Evolutionary conservation across 2,329 filamentous ascomycete species (phyloP).

Genomic region (Diaporthe citri): DNA sequence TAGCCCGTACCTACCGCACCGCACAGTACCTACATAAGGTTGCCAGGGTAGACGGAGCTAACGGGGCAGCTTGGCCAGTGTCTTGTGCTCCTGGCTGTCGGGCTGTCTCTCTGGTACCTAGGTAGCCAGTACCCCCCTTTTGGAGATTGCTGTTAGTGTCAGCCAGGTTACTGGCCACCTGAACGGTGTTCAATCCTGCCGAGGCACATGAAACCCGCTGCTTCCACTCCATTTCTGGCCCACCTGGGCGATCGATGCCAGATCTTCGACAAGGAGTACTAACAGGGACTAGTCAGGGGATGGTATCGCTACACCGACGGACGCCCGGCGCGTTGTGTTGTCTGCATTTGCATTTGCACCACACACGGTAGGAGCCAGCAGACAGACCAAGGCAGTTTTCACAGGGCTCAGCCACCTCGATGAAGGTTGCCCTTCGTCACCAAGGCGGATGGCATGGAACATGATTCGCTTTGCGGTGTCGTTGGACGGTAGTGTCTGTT

Average conservation of each 20-base stretch:
- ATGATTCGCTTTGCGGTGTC: neutral
- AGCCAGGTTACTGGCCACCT: constrained; percentile 16
- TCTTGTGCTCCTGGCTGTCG: neutral
- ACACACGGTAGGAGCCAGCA: neutral
- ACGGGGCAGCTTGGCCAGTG: neutral
- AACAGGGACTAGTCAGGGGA: constrained; percentile 27
- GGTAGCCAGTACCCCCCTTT: constrained; percentile 5
- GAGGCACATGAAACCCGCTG: constrained; percentile 24
- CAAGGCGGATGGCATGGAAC: neutral
- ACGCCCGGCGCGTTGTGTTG: neutral
- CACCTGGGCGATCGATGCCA: constrained; percentile 14
- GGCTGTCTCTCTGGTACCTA: neutral
- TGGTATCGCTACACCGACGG: constrained; percentile 14
- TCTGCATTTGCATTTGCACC: neutral
- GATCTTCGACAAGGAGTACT: constrained; percentile 18
- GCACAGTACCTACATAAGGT: neutral
- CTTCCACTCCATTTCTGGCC: constrained; percentile 16
- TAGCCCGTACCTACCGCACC: neutral
- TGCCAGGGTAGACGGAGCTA: neutral
- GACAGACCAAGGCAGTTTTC: neutral
- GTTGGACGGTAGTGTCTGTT: neutral
- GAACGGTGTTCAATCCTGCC: constrained; percentile 11
- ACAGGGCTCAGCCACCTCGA: neutral
- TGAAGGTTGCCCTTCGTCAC: neutral
- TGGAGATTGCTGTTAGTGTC: constrained; percentile 18